A percentile compares a stretch with the other conserved stretches of the same genome.
Conservation (phyloP, 2,329 filamentous ascomycete genomes). For the Diaporthe ilicicola region DNA sequence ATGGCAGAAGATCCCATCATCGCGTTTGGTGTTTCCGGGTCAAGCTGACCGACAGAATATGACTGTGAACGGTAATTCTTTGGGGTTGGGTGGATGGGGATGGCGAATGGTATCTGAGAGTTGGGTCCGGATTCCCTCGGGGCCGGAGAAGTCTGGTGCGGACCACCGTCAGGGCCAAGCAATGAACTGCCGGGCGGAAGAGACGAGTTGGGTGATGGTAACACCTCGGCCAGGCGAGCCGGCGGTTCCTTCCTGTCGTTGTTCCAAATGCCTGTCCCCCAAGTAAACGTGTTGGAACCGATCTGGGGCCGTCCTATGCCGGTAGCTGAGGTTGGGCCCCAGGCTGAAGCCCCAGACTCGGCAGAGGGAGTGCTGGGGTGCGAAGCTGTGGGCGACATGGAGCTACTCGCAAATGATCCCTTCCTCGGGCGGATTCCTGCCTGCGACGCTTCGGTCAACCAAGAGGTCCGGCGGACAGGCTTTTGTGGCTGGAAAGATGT, state of each 20-base stretch:
- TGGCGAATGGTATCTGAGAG: slow-evolving; percentile 82
- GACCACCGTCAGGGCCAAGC: slow-evolving; percentile 54
- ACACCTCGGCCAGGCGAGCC: slow-evolving; percentile 75
- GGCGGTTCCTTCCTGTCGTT: slow-evolving; percentile 80
- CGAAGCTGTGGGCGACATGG: slow-evolving; percentile 81
- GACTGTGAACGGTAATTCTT: slow-evolving; percentile 97
- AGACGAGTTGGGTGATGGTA: slow-evolving; percentile 77
- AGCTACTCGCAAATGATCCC: slow-evolving; percentile 77
- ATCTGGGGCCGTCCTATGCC: slow-evolving; percentile 58
- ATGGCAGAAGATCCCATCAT: slow-evolving; percentile 57
- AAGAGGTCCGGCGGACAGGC: slow-evolving; percentile 78
- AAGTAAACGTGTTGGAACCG: slow-evolving; percentile 65
- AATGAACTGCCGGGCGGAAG: slow-evolving; percentile 57
- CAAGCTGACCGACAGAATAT: slow-evolving; percentile 92
- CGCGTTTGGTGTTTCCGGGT: slow-evolving; percentile 65
- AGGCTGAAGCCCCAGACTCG: slow-evolving; percentile 64
- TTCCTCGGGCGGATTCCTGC: slow-evolving; percentile 72
- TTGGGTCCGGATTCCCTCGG: slow-evolving; percentile 63
- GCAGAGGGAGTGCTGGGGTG: slow-evolving; percentile 82
- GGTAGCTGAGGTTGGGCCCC: slow-evolving; percentile 59
- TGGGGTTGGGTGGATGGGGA: slow-evolving; percentile 86
- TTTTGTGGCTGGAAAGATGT: slow-evolving; percentile 63
- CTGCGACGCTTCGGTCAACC: slow-evolving; percentile 84
- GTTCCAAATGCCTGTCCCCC: slow-evolving; percentile 87
- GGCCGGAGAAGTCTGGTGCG: slow-evolving; percentile 59